phyloP scores from a whole-genome alignment of 306 rosid genomes.

The Fragaria vesca region DNA sequence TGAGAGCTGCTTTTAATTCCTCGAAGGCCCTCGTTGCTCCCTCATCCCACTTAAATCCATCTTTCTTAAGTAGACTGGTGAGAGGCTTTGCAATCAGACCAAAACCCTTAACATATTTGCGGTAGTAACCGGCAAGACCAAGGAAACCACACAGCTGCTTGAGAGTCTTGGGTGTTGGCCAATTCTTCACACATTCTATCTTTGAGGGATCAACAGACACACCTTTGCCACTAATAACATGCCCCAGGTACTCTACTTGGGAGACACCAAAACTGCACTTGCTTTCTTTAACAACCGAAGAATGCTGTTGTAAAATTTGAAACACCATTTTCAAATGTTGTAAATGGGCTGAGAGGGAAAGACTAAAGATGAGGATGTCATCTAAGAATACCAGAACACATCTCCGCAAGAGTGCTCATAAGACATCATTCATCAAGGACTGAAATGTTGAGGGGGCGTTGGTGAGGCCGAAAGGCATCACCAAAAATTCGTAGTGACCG shows the following conservation, averaged over 20 bases:
- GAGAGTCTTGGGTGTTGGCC: background rate
- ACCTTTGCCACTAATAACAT: background rate
- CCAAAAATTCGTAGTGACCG: constrained; percentile 6
- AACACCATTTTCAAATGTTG: background rate
- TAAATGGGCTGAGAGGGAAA: background rate
- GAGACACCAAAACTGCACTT: too few species aligned
- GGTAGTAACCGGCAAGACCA: background rate
- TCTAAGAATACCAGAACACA: background rate
- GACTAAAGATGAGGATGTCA: background rate
- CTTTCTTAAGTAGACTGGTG: background rate
- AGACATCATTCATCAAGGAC: background rate
- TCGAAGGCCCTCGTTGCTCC: fast-evolving
- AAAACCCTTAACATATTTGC: background rate
- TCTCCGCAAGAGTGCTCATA: too few species aligned
- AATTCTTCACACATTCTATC: background rate
- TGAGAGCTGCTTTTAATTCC: background rate
- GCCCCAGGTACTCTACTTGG: too few species aligned
- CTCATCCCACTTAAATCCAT: background rate
- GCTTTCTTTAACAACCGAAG: too few species aligned
- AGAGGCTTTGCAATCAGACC: background rate
- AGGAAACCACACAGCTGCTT: background rate
- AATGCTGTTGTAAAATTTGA: background rate
- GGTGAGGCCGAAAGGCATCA: constrained; percentile 1
- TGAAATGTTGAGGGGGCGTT: background rate
- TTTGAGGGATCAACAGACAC: background rate